Base-by-base conservation (phyloP, 306 rosid species). In the Malus orientalis region DNA sequence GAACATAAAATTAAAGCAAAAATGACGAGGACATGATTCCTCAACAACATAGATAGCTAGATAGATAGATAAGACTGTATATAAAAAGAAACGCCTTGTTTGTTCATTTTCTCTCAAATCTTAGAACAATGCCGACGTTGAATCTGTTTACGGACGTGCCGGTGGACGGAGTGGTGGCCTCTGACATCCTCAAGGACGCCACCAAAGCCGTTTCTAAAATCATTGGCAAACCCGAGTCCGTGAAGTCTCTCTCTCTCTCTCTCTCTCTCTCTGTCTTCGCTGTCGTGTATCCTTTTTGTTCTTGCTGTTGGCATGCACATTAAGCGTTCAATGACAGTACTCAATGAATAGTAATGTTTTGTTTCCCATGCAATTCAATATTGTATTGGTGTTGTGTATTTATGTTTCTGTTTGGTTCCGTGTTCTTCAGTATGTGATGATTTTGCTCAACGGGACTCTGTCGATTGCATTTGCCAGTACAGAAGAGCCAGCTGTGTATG, bases 401-500 rank as follows among this genome's bases (percentile, higher is more conserved):
- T 25, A 18, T 58, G 23, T 40, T 47, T 14, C 60, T 53, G 15
- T 58, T 30, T 8, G 67, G 18, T 66, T 36, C 14, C 25, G 32
- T 49, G 38, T 63, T 70, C 81, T 85, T 71, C 87, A 96, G 98
- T 89, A 91, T 85, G 99, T 92, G 84, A 92, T 92, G 98, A 89
- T 96, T 75, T 81, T 91, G 93, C 74, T 96, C 77, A 96, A 96
- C 79, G 90, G 97, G 74, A 81, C 89, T 69, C 91, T 86, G 75
- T 97, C 98, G 7, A 89, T 96, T 79, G 96, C 91, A 49, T 96
- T 92, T 82, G 91, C 82, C 44, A 93, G 97, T 69, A 91, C 96
- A 3, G 97, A 92, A 88, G 96, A 89, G 80, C 97, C 99, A 8
- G 93, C 99, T 22, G 98, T 98, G 4, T 96, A 90, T 79, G 99